Base-by-base conservation (phyloP, 1,139 yeast genomes). In the Schizosaccharomyces versatilis region DNA sequence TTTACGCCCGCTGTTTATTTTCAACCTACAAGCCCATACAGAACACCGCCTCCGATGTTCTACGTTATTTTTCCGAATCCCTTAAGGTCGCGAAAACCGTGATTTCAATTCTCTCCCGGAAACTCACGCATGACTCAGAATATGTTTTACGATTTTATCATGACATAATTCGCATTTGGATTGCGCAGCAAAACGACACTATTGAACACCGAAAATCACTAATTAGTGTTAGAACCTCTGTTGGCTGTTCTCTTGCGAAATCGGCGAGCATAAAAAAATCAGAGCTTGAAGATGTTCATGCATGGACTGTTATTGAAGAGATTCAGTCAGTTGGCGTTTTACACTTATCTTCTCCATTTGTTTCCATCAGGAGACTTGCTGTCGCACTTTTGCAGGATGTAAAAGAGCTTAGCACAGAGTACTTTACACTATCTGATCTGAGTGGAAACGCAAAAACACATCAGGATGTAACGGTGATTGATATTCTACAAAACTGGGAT, bases 241-340 rank as follows among this genome's bases (percentile, higher is more conserved):
- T 9, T 10, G 15, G 36, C 32, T 44, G 38, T 8, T 32, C 19
- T 7, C 19, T 7, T n/a, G 38, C 19, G 36, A 44, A 10, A 9
- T 3, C 49, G 12, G 32, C 14, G 38, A 5, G 14, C 15, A 36
- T 17, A 5, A 44, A 44, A 24, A 32, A 44, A 12, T 24, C 32
- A 24, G 49, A 44, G 19, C 32, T 19, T 7, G 49, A 44, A 19
- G 49, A 44, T n/a, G 32, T 32, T 24, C 49, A 44, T 42, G 78
- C 84, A 47, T 79, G 84, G 61, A 81, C 94, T 0, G 80, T 83
- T 0, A 80, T 88, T 54, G 97, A 90, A 66, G 96, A 88, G 60
- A 83, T 88, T 7, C 98, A 93, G 68, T 97, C 98, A 0, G 85
- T 88, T 64, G 99, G 96, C 0, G 68, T 93, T 44, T 90, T 84